Percentiles rank a stretch among this genome's conserved stretches.
These are phyloP conservation scores for Botrytis cinerea DNA, from an alignment of 2,329 filamentous ascomycete genomes.

Conservation along the genomic window DNA sequence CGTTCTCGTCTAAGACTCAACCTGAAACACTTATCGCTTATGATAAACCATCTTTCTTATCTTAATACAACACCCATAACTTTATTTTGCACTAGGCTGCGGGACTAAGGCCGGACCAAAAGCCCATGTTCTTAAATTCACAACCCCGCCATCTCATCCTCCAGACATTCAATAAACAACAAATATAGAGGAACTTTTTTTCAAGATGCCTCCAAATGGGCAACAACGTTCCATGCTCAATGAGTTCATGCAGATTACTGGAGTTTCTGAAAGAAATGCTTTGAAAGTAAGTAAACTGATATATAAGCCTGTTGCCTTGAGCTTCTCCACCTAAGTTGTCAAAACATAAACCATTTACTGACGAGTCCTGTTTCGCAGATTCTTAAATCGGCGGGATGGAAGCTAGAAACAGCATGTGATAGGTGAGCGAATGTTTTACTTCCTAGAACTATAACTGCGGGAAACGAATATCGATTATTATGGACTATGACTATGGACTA, in stretches of 20 bases:
- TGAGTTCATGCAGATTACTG: constrained; percentile 41
- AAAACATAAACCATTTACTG: constrained; percentile 28
- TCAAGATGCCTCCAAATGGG: constrained; percentile 39
- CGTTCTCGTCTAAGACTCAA: constrained; percentile 5
- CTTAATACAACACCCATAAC: neutral
- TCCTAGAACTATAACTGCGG: neutral
- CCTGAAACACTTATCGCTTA: constrained; percentile 20
- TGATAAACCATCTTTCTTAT: constrained; percentile 17
- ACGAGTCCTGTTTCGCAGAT: constrained; percentile 37
- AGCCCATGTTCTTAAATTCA: neutral
- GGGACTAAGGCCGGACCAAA: constrained; percentile 16
- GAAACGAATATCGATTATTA: neutral
- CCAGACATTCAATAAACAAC: constrained; percentile 1
- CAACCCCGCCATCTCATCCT: constrained; percentile 18
- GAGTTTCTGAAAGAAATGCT: constrained; percentile 39
- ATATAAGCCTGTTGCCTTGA: constrained; percentile 14
- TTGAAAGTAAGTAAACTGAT: constrained; percentile 35
- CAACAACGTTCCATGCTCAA: constrained; percentile 33
- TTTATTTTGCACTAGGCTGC: constrained; percentile 18
- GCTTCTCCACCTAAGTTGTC: neutral
- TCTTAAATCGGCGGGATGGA: constrained; percentile 43
- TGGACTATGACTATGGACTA: neutral
- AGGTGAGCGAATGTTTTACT: constrained; percentile 41
- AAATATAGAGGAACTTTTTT: neutral
- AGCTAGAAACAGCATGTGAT: constrained; percentile 44